Evolutionary conservation across 2,329 filamentous ascomycete genomes (phyloP).

Genomic region (Coniella lustricola): DNA sequence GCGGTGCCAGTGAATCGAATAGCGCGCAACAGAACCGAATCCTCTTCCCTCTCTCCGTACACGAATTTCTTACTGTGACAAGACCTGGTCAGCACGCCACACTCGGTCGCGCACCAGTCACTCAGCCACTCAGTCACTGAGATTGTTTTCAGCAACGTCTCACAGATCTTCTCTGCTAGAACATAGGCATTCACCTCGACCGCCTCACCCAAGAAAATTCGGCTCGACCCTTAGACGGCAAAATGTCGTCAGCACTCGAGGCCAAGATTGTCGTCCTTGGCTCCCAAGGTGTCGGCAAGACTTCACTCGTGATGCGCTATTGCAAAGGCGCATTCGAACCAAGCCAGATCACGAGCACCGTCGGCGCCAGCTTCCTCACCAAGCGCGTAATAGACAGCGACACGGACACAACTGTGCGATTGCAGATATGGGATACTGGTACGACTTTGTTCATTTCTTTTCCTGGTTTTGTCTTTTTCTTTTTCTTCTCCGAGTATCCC

Average conservation of each 20-base stretch:
- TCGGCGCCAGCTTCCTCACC: slow-evolving; percentile 72
- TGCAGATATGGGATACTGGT: slow-evolving; percentile 95
- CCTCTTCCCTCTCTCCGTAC: not conserved
- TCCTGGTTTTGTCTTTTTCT: not conserved
- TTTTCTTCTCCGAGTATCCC: too few species aligned
- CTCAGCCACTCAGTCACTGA: too few species aligned
- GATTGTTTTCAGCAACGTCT: too few species aligned
- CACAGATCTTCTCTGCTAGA: too few species aligned
- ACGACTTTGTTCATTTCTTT: slow-evolving; percentile 15
- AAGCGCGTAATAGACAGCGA: slow-evolving; percentile 77
- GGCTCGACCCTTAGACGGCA: not conserved
- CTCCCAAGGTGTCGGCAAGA: slow-evolving; percentile 74
- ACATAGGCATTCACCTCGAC: not conserved
- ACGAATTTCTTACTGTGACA: too few species aligned
- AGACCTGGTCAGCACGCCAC: too few species aligned
- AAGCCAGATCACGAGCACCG: slow-evolving; percentile 59
- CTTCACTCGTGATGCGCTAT: slow-evolving; percentile 68
- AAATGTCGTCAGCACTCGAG: slow-evolving; percentile 55
- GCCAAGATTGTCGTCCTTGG: slow-evolving; percentile 78
- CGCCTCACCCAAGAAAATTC: not conserved
- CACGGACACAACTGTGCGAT: slow-evolving; percentile 76
- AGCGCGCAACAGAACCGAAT: not conserved
- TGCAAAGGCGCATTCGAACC: slow-evolving; percentile 66
- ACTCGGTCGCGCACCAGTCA: too few species aligned
- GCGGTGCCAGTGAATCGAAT: not conserved